Conservation (phyloP, 129 eudicot genomes). For the Chrysanthemum seticuspe region DNA sequence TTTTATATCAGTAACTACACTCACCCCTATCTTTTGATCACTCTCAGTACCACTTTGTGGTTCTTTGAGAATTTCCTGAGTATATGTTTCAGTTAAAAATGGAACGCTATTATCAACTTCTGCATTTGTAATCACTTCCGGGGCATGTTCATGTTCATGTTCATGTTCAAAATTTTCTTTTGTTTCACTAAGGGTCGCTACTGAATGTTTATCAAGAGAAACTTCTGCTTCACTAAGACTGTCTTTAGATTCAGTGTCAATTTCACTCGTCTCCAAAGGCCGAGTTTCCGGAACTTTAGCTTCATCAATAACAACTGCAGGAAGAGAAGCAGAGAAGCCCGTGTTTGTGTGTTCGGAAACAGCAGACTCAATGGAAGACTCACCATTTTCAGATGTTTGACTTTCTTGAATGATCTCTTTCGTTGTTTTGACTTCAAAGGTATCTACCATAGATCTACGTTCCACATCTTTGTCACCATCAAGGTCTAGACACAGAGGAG, state of each 20-base stretch:
- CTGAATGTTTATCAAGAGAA: conserved; percentile 17
- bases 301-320: conserved; percentile 13
- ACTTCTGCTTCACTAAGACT: conserved; percentile 16
- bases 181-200: conserved; percentile 16
- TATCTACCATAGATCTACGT: background rate
- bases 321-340: conserved; percentile 7
- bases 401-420: conserved; percentile 24
- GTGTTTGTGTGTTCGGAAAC: conserved; percentile 10
- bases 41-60: conserved; percentile 13
- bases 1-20: conserved; percentile 29
- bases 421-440: conserved; percentile 20
- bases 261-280: conserved; percentile 9
- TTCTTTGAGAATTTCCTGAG: conserved; percentile 22
- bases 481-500: conserved; percentile 1
- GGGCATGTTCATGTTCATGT: background rate
- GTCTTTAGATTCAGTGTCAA: background rate
- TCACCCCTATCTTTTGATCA: conserved; percentile 17
- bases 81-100: conserved; percentile 20
- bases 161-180: conserved; percentile 13
- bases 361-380: conserved; percentile 22
- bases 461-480: conserved; percentile 9
- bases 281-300: conserved; percentile 17
- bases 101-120: conserved; percentile 9
- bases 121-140: background rate
- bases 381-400: conserved; percentile 18